A percentile compares a stretch with the other conserved stretches of the same genome.
Conservation (phyloP, 2,329 filamentous ascomycete genomes). For the Seiridium unicorne region DNA sequence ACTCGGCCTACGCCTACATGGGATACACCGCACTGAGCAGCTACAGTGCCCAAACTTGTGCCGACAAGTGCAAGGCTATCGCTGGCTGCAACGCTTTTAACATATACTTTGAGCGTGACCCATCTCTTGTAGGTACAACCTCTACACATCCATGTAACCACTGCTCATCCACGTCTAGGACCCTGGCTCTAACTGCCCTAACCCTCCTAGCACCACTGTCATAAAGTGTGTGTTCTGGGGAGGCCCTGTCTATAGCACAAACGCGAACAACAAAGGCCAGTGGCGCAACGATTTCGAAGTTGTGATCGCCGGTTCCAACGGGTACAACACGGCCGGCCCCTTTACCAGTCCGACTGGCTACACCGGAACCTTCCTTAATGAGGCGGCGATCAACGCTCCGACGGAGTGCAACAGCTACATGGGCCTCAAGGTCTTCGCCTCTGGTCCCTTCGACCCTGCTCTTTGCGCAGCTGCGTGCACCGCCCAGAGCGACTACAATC, state of each 20-base stretch:
- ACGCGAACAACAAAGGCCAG: conserved; percentile 20
- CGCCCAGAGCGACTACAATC: conserved; percentile 25
- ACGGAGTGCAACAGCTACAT: conserved; percentile 26
- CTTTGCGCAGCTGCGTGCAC: conserved; percentile 27
- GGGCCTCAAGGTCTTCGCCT: conserved; percentile 26
- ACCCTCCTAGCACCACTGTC: conserved; percentile 20
- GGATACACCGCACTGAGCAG: conserved; percentile 19
- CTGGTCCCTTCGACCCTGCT: conserved; percentile 20
- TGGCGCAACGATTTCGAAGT: conserved; percentile 26
- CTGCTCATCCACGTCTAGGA: neutral
- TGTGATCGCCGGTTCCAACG: conserved; percentile 41
- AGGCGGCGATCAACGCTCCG: conserved; percentile 24
- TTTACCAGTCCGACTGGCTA: conserved; percentile 14
- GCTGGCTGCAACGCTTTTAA: conserved; percentile 24
- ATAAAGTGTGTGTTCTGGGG: conserved; percentile 30
- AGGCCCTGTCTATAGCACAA: conserved; percentile 18
- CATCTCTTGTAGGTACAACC: conserved; percentile 12
- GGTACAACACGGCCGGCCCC: conserved; percentile 22
- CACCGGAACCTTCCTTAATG: conserved; percentile 16
- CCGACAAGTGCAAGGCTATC: conserved; percentile 19
- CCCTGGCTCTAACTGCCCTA: conserved; percentile 15
- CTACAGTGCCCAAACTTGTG: conserved; percentile 22
- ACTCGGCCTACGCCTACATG: conserved; percentile 28
- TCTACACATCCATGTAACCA: neutral
- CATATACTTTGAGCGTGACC: conserved; percentile 28